Evolutionary conservation across 192 early-diverging fungal genomes (phyloP), one percentile per base, ranked within the genome.

Genomic region (Umbelopsis sp.): DNA sequence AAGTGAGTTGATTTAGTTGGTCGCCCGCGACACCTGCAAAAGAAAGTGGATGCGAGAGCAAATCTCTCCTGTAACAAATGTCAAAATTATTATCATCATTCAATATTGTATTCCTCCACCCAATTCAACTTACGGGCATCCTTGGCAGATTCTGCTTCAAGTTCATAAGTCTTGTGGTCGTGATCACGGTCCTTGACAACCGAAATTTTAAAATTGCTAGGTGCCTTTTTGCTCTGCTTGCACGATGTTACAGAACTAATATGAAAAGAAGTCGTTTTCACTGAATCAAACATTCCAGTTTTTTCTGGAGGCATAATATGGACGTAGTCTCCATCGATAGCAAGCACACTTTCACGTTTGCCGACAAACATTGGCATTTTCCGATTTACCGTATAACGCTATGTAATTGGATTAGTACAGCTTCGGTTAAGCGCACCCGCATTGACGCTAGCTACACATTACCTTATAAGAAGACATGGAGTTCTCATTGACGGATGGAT

Each of bases 291-390:
- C 68, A 94, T 83, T 32, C 88, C 85, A 69, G 86, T 90, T 22
- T 87, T 86, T 53, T 96, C 95, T 3, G 92, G 83, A 1, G 93
- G 91, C 88, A 94, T 93, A 44, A 99, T 83, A 66, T 96, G 91
- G 29, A 99, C 89, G 53, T 95, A 92, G 50, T 96, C 95, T 11
- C 96, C 97, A 78, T 98, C 96, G 71, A 99, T 94, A 0, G 94
- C 95, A n/a, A 99, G 84, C 25, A 89, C 79, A 36, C 94, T 89
- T 59, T 96, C 94, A 51, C 92, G 89, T 47, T 85, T 83, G n/a
- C 96, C 92, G 9, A 91, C 85, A 82, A 92, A 92, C 86, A 96
- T 92, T 69, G 95, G 88, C 36, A 88, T 89, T 52, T 94, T 93
- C 44, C 94, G 92, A 66, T 88, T 84, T 17, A 99, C 91, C 0